Base-by-base conservation (phyloP, 495 filamentous ascomycete species). In the Penicillium verhagenii region DNA sequence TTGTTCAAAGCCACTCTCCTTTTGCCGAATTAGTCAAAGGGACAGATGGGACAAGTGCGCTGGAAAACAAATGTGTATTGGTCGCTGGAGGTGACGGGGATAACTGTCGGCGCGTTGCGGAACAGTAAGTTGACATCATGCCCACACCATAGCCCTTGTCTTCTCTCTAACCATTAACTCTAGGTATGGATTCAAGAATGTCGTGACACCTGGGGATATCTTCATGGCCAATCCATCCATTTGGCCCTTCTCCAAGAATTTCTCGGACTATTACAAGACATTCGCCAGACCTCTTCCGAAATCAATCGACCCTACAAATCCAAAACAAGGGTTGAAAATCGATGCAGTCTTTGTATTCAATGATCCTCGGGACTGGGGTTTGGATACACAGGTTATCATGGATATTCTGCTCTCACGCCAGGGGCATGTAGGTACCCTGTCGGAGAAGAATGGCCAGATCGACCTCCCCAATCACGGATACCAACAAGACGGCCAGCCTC, bases 331-430 rank as follows among this genome's bases (percentile, higher is more conserved):
- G 28, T 74, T 91, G 35, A 87, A 89, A 56, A 83, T 97, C 60
- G 86, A 90, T 64, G 91, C 92, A 16, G 82, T 98, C 44, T 84
- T 96, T 65, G 85, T 96, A 28, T 96, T 87, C 75, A 90, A 93
- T 68, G 91, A 96, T 70, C 90, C 94, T 10, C 82, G 94, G 23
- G 93, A 97, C 76, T 97, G 93, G 92, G 91, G 84, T 7, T 78
- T 94, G n/a, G 90, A 96, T 68, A 81, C 82, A 6, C 89, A 92
- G 61, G 60, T 98, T 53, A 83, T 97, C 39, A 58, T 85, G 50
- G 94, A 98, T 69, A 64, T 96, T 6, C 79, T 96, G 3, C 76
- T 94, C 35, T 96, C 91, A 3, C 76, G 79, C 5, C 54, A 73
- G 14, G 94, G 94, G 33, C 76, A 86, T 42, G 58, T 96, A 0